Percentiles rank a stretch among this genome's conserved stretches.
These are phyloP conservation scores for Endothia cerciana DNA, from an alignment of 2,329 filamentous ascomycete genomes.

Conservation along the genomic window DNA sequence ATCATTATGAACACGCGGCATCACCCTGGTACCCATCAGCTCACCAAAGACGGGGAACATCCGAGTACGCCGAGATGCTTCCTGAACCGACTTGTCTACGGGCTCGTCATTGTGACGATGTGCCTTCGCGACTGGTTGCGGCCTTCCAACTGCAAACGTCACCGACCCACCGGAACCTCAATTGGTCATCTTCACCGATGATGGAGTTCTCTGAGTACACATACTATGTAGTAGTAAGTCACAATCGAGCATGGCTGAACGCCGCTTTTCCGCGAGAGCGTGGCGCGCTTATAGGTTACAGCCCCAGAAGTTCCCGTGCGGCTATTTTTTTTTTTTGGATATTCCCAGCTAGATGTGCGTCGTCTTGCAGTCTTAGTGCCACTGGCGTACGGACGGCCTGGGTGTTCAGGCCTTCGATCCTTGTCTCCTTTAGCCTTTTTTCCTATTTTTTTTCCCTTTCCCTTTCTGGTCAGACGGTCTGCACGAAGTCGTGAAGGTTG, in stretches of 20 bases:
- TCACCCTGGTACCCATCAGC: background rate
- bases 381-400: background rate
- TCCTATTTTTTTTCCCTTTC: background rate
- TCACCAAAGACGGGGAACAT: background rate
- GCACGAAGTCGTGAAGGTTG: background rate
- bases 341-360: no score
- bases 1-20: no score
- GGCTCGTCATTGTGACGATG: background rate
- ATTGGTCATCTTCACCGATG: background rate
- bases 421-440: background rate
- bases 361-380: background rate
- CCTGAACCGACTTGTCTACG: background rate
- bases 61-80: background rate
- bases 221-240: background rate
- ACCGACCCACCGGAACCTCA: conserved; percentile 2
- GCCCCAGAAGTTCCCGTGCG: no score
- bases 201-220: background rate
- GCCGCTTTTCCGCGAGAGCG: background rate
- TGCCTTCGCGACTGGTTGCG: background rate
- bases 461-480: background rate
- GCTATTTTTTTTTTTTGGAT: no score
- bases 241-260: no score
- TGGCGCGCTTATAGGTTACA: no score
- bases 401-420: background rate
- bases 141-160: background rate